Evolutionary conservation across 2,329 filamentous ascomycete species (phyloP).

Genomic region (Claviceps lovelessii): DNA sequence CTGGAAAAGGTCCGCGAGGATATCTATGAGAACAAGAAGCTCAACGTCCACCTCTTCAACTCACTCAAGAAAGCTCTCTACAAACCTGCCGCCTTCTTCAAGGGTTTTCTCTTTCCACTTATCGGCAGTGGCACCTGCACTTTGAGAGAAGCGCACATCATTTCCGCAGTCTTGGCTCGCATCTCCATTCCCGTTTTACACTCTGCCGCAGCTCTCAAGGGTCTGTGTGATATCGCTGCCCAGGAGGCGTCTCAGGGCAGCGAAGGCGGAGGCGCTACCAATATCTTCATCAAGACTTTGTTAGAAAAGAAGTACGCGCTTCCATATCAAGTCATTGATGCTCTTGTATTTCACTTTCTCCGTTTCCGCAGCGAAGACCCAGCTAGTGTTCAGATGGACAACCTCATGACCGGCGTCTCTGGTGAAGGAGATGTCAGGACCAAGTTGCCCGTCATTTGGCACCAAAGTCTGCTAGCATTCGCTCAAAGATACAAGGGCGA

Average conservation of each 20-base stretch:
- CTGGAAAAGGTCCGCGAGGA: conserved; percentile 86
- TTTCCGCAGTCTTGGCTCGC: conserved; percentile 70
- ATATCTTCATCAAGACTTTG: conserved; percentile 85
- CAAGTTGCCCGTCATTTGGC: conserved; percentile 86
- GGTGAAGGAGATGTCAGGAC: conserved; percentile 35
- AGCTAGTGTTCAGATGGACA: conserved; percentile 34
- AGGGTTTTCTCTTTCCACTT: conserved; percentile 85
- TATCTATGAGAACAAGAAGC: conserved; percentile 84
- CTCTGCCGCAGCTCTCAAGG: conserved; percentile 80
- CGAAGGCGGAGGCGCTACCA: conserved; percentile 81
- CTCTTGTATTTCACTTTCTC: conserved; percentile 90
- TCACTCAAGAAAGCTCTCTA: conserved; percentile 81
- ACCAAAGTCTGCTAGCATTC: conserved; percentile 84
- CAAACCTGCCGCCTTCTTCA: conserved; percentile 93
- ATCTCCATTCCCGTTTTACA: conserved; percentile 84
- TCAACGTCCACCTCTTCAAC: conserved; percentile 93
- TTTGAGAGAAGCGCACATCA: conserved; percentile 78
- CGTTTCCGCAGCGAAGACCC: conserved; percentile 65
- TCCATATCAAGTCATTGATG: conserved; percentile 87
- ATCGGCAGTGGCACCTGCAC: conserved; percentile 79
- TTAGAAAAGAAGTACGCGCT: conserved; percentile 95
- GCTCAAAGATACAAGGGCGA: conserved; percentile 91
- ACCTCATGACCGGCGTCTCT: conserved; percentile 36
- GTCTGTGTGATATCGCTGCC: conserved; percentile 85
- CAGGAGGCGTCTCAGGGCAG: conserved; percentile 72